phyloP scores from a whole-genome alignment of 495 filamentous ascomycete species.

The Penicillium fimorum region DNA sequence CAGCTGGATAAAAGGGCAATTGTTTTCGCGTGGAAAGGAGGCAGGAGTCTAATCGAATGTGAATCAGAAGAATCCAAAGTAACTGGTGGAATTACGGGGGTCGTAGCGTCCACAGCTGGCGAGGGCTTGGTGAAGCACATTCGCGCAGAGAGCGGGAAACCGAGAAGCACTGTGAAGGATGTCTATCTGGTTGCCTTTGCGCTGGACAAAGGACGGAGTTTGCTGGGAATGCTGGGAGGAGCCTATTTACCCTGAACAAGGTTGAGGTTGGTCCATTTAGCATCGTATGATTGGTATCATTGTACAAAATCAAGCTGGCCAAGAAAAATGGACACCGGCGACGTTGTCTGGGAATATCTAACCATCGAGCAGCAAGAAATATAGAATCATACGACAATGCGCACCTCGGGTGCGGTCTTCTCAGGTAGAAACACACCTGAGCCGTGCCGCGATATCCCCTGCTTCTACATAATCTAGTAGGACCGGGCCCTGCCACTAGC shows the following conservation, averaged over 20 bases:
- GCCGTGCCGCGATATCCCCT: conserved; percentile 27
- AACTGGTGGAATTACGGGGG: conserved; percentile 34
- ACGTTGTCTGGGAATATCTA: conserved; percentile 26
- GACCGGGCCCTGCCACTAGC: conserved; percentile 29
- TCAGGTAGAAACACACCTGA: conserved; percentile 23
- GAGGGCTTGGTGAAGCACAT: conserved; percentile 37
- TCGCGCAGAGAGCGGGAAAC: conserved; percentile 29
- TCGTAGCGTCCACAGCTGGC: conserved; percentile 43
- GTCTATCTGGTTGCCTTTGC: conserved; percentile 43
- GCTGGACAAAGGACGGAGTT: conserved; percentile 27
- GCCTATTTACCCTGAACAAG: conserved; percentile 29
- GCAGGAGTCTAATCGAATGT: background rate
- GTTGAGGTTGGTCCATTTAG: conserved; percentile 21
- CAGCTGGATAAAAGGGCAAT: background rate
- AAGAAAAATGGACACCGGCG: conserved; percentile 19
- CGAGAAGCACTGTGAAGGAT: conserved; percentile 36
- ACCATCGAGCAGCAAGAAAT: conserved; percentile 18
- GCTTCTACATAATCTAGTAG: conserved; percentile 35
- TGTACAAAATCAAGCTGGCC: background rate
- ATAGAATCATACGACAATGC: conserved; percentile 14
- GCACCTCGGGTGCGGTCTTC: conserved; percentile 27
- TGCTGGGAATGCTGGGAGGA: conserved; percentile 29
- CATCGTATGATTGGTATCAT: background rate
- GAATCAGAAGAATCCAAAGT: background rate
- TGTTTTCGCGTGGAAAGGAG: background rate